phyloP scores from a whole-genome alignment of 768 basidiomycete genomes.

The Saitozyma podzolica region DNA sequence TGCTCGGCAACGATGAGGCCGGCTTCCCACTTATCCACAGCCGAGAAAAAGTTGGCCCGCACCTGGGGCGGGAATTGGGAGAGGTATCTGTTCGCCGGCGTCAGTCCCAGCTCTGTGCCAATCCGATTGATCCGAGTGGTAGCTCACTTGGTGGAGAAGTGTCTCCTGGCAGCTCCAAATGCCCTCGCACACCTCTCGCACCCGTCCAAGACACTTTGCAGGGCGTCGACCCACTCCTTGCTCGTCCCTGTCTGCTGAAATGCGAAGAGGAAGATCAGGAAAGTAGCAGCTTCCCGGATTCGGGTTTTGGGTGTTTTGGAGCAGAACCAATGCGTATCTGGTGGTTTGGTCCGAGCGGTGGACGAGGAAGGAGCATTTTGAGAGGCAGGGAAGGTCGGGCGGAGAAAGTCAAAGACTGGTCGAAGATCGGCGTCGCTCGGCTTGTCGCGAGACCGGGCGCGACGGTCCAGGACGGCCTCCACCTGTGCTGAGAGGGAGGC shows the following conservation, averaged over 20 bases:
- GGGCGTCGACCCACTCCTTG: constrained; percentile 63
- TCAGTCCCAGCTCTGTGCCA: not conserved
- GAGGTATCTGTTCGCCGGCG: constrained; percentile 63
- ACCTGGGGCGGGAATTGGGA: constrained; percentile 62
- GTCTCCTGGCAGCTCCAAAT: constrained; percentile 65
- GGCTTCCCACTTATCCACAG: constrained; percentile 69
- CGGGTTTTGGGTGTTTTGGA: constrained; percentile 58
- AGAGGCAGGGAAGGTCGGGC: constrained; percentile 10
- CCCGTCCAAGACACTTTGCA: constrained; percentile 61
- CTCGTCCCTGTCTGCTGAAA: constrained; percentile 63
- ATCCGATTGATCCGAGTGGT: not conserved
- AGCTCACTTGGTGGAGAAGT: constrained; percentile 71
- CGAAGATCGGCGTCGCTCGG: constrained; percentile 39
- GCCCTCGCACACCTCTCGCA: constrained; percentile 73
- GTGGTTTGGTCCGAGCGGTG: not conserved
- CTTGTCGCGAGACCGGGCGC: constrained; percentile 27
- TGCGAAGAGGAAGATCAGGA: constrained; percentile 78
- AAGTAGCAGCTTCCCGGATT: constrained; percentile 70
- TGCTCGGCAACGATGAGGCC: constrained; percentile 60
- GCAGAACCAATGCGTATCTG: constrained; percentile 75
- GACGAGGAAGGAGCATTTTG: constrained; percentile 15
- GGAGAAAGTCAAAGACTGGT: constrained; percentile 38
- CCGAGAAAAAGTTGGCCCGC: constrained; percentile 63
- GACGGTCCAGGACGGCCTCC: constrained; percentile 39
- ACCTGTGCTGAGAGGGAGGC: constrained; percentile 15